Evolutionary conservation across 2,329 filamentous ascomycete genomes (phyloP), one percentile per base, ranked within the genome.

Genomic region (Exophiala dermatitidis): DNA sequence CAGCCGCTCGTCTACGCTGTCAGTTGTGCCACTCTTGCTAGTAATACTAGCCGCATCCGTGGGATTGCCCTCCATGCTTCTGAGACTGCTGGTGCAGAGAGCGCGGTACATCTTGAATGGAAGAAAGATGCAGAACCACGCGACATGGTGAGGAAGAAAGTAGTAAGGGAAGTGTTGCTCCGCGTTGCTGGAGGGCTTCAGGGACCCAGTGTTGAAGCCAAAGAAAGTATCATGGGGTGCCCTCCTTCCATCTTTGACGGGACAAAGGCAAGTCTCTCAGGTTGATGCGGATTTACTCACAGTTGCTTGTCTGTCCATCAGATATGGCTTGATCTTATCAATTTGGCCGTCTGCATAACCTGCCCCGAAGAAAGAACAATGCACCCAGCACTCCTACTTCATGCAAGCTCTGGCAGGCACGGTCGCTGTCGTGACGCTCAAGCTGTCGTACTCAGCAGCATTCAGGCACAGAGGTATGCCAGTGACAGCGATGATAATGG

Each of bases 1-100:
- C 33, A 56, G 33, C 6, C 50, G 53, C 37, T 49, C 46, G 37
- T 52, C 42, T 31, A 56, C 49, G 26, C 38, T 50, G 41, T 52
- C 51, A 7, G 31, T 45, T 5, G 29, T 45, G 29, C 42, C 10
- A 30, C 33, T 19, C 30, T 46, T 45, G n/a, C 42, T 37, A 34
- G 42, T 43, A 41, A 33, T 45, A 34, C 38, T 41, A 10, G 41
- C 46, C 9, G 48, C 47, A 32, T 45, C 33, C 4, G 42, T 30
- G 40, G 37, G 46, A 49, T 30, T 36, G 40, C 45, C 33, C 12
- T 42, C 40, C 51, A 50, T 53, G 42, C n/a, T 41, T 38, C 19
- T 41, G 38, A 41, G 19, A 26, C 5, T 41, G n/a, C 9, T 4
- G 38, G 38, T 26, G 19, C 19, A 26, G 38, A 41, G 10, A 10